Percentiles rank a stretch among this genome's conserved stretches.
phyloP scores from a whole-genome alignment of 1,284 basidiomycete genomes.

The Microbotryum lychnidis-dioicae region DNA sequence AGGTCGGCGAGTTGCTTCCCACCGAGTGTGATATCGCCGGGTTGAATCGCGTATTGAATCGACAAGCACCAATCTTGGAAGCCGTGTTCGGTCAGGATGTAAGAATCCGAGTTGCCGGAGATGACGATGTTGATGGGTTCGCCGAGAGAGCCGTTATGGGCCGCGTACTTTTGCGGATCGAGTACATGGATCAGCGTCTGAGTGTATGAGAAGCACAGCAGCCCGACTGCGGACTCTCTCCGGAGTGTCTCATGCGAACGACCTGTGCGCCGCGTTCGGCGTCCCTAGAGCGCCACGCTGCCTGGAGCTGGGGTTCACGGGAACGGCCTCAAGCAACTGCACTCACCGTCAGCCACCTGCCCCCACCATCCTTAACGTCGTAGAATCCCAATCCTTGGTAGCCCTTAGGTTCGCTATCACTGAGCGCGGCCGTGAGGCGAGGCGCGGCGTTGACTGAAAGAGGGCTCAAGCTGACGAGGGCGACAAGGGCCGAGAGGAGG shows the following conservation, averaged over 20 bases:
- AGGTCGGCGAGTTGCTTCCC: conserved; percentile 65
- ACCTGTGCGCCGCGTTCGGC: neutral
- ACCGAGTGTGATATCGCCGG: conserved; percentile 60
- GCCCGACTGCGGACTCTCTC: no score
- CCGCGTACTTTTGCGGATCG: conserved; percentile 9
- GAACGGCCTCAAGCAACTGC: neutral
- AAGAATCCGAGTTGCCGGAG: conserved; percentile 65
- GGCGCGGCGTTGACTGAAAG: no score
- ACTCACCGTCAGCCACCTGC: conserved; percentile 35
- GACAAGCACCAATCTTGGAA: conserved; percentile 19
- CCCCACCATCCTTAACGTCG: conserved; percentile 44
- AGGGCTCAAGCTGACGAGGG: no score
- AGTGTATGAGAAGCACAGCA: neutral
- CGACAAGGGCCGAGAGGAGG: no score
- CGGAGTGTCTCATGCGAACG: neutral
- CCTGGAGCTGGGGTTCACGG: neutral
- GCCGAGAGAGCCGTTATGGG: conserved; percentile 51
- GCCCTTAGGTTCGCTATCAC: no score
- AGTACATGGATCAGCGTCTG: neutral
- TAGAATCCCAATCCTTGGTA: conserved; percentile 43
- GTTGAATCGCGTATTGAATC: conserved; percentile 46
- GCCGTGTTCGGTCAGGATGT: conserved; percentile 58
- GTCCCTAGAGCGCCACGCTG: neutral
- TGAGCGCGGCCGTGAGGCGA: no score
- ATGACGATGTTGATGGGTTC: conserved; percentile 86